Evolutionary conservation across 108 stramenopile genomes (phyloP).

Genomic region (Bacterosira constricta): DNA sequence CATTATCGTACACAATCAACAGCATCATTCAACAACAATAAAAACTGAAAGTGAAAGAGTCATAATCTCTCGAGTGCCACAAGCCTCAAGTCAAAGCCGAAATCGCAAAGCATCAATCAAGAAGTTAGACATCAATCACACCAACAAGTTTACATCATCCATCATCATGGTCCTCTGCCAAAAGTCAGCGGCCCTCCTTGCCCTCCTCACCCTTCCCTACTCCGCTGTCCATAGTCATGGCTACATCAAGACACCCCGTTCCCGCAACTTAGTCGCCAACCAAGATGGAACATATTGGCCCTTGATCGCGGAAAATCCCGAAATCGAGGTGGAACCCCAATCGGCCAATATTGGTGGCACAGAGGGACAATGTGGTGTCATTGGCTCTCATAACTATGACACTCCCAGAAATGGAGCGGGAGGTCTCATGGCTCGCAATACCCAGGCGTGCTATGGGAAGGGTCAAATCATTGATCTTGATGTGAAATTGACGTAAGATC

Average conservation of each 20-base stretch:
- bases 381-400: slow-evolving; percentile 41
- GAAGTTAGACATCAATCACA: too few species aligned
- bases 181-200: background rate
- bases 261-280: slow-evolving; percentile 30
- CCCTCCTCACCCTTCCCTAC: background rate
- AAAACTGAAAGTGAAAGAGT: too few species aligned
- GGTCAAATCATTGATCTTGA: slow-evolving; percentile 44
- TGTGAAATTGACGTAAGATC: slow-evolving; percentile 35
- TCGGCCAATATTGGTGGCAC: slow-evolving; percentile 26
- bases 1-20: too few species aligned
- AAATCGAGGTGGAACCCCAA: slow-evolving; percentile 2
- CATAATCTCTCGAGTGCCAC: too few species aligned
- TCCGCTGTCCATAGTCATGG: slow-evolving; percentile 29
- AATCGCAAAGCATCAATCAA: too few species aligned
- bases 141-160: too few species aligned
- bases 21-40: too few species aligned
- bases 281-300: slow-evolving; percentile 16
- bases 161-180: too few species aligned
- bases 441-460: slow-evolving; percentile 35
- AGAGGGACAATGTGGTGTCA: slow-evolving; percentile 23
- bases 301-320: background rate
- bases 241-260: slow-evolving; percentile 36
- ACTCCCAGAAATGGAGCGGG: slow-evolving; percentile 31
- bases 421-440: slow-evolving; percentile 28
- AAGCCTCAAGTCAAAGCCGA: too few species aligned